Evolutionary conservation across 495 filamentous ascomycete species (phyloP).

Genomic region (Podospora anserina): DNA sequence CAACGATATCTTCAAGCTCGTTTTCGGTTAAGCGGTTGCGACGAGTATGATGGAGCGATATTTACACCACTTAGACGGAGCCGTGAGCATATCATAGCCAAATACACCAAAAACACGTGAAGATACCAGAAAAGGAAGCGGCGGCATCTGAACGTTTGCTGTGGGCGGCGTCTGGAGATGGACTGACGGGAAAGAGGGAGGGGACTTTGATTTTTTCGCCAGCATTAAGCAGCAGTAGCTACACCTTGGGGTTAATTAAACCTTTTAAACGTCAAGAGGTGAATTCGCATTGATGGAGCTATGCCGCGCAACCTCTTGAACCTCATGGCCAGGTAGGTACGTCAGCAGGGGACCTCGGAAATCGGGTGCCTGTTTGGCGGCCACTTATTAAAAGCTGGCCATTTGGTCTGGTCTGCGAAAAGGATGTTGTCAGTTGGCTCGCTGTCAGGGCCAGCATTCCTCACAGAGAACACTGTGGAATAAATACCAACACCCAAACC

Average conservation of each 20-base stretch:
- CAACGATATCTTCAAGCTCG: conserved; percentile 89
- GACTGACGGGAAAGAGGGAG: background rate
- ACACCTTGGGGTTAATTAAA: background rate
- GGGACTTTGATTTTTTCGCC: background rate
- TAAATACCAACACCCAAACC: background rate
- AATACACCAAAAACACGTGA: background rate
- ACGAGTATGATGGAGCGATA: background rate
- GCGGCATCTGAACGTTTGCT: background rate
- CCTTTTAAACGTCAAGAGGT: background rate
- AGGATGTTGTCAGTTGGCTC: background rate
- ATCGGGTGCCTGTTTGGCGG: background rate
- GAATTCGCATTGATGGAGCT: background rate
- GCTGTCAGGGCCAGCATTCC: background rate
- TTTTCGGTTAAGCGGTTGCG: conserved; percentile 47
- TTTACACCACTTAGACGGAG: background rate
- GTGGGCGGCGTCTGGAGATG: background rate
- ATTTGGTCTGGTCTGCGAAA: background rate
- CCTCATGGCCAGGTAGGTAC: background rate
- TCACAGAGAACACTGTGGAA: background rate
- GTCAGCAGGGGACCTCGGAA: background rate
- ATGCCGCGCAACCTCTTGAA: background rate
- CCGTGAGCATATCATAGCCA: background rate
- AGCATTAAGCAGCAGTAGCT: background rate
- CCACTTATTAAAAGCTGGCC: too few species aligned
- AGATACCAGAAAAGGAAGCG: background rate